Percentiles rank a stretch among this genome's conserved stretches.
phyloP scores from a whole-genome alignment of 306 rosid genomes.

The Glycyrrhiza uralensis region DNA sequence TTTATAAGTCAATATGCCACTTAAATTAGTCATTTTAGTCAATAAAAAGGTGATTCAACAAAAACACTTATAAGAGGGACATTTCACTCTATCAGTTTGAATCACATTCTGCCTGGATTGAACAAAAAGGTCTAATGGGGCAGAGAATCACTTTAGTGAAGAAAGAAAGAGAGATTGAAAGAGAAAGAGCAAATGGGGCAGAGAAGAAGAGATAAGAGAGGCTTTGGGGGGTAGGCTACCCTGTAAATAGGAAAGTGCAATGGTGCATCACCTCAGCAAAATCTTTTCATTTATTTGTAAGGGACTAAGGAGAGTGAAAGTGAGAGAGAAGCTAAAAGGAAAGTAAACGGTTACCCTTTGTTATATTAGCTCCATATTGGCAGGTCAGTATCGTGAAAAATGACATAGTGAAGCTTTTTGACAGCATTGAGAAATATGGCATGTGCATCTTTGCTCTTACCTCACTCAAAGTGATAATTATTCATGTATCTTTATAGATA shows the following conservation, averaged over 20 bases:
- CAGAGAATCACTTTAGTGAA: too few species aligned
- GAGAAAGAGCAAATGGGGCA: not conserved
- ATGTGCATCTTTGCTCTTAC: slow-evolving; percentile 33
- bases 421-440: slow-evolving; percentile 94
- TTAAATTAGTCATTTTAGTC: slow-evolving; percentile 37
- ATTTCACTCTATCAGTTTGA: slow-evolving; percentile 2
- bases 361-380: slow-evolving; percentile 29
- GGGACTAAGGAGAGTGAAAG: not conserved
- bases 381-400: slow-evolving; percentile 76
- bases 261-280: not conserved
- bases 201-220: not conserved
- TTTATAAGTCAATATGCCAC: slow-evolving; percentile 34
- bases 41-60: slow-evolving; percentile 28
- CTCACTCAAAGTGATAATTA: slow-evolving; percentile 3
- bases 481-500: not conserved
- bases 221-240: not conserved
- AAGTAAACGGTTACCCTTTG: slow-evolving; percentile 45
- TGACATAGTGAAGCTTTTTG: slow-evolving; percentile 90
- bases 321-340: slow-evolving; percentile 27
- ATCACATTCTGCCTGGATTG: not conserved
- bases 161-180: not conserved
- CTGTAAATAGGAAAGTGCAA: slow-evolving; percentile 22
- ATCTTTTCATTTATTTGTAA: slow-evolving; percentile 19
- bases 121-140: not conserved
- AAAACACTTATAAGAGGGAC: slow-evolving; percentile 3